These are phyloP conservation scores for Penicillium waksmanii DNA, from an alignment of 495 filamentous ascomycete species.

Conservation along the genomic window DNA sequence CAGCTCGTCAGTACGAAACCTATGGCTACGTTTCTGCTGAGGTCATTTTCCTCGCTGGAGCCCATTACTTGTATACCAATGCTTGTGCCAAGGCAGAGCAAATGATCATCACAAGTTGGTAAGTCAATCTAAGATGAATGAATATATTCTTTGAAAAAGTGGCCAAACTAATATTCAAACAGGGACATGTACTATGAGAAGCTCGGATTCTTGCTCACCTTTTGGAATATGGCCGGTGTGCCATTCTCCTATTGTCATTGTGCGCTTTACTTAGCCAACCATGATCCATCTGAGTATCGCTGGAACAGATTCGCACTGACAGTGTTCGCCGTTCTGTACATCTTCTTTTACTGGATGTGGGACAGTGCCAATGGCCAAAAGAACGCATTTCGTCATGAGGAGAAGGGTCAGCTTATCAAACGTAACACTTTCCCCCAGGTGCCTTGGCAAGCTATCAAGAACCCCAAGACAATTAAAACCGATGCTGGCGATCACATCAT, in stretches of 20 bases:
- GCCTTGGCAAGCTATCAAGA: constrained; percentile 76
- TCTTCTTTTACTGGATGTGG: constrained; percentile 91
- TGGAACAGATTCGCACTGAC: constrained; percentile 67
- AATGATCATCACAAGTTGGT: constrained; percentile 83
- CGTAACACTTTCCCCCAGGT: constrained; percentile 88
- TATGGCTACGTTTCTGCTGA: constrained; percentile 90
- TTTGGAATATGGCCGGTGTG: constrained; percentile 98
- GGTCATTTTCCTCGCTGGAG: constrained; percentile 81
- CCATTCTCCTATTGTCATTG: constrained; percentile 96
- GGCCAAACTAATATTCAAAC: not conserved
- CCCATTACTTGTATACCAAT: constrained; percentile 91
- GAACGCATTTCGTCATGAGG: constrained; percentile 80
- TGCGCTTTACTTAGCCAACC: constrained; percentile 86
- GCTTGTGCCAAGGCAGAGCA: constrained; percentile 95
- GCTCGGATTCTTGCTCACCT: constrained; percentile 99
- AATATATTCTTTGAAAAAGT: not conserved
- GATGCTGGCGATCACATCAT: constrained; percentile 76
- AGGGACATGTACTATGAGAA: constrained; percentile 98
- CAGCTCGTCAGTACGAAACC: constrained; percentile 80
- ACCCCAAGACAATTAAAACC: constrained; percentile 78
- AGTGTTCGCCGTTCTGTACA: constrained; percentile 66
- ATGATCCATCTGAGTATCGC: constrained; percentile 75
- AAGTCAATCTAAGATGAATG: not conserved
- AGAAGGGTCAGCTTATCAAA: constrained; percentile 71
- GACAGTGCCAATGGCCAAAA: constrained; percentile 90